phyloP scores from a whole-genome alignment of 352 stramenopile genomes.

The Globisporangium polare region DNA sequence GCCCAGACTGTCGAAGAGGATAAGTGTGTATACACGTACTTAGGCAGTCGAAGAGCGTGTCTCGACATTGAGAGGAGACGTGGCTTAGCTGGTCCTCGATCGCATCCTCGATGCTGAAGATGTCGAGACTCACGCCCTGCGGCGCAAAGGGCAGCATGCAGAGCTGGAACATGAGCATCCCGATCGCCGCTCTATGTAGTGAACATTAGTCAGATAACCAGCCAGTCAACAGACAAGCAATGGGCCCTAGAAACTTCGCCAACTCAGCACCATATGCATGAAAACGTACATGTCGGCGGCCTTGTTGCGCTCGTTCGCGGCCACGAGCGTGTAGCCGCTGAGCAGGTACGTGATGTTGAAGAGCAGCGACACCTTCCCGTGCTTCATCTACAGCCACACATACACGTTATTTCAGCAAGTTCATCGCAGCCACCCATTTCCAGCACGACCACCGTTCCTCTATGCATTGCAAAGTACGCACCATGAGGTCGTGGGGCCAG shows the following conservation, averaged over 20 bases:
- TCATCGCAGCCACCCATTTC: too few relatives aligned
- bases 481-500: slow-evolving; percentile 42
- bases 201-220: neutral
- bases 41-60: slow-evolving; percentile 46
- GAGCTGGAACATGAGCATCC: slow-evolving; percentile 61
- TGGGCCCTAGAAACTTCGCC: too few relatives aligned
- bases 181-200: slow-evolving; percentile 36
- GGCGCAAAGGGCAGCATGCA: slow-evolving; percentile 37
- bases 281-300: slow-evolving; percentile 49
- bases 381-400: slow-evolving; percentile 26
- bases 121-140: slow-evolving; percentile 20
- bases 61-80: slow-evolving; percentile 34
- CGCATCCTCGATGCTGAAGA: slow-evolving; percentile 27
- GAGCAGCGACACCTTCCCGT: slow-evolving; percentile 36
- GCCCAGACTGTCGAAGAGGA: too few relatives aligned
- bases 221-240: neutral
- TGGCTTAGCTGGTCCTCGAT: slow-evolving; percentile 52
- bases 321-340: slow-evolving; percentile 44
- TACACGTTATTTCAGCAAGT: neutral
- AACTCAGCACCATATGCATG: too few relatives aligned
- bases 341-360: slow-evolving; percentile 38
- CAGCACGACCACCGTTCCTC: neutral
- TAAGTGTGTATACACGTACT: slow-evolving; percentile 35
- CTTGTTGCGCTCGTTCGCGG: slow-evolving; percentile 31
- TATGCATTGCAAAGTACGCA: slow-evolving; percentile 11